Base-by-base conservation (phyloP, 345 rosid species). In the Lepidium didymum region DNA sequence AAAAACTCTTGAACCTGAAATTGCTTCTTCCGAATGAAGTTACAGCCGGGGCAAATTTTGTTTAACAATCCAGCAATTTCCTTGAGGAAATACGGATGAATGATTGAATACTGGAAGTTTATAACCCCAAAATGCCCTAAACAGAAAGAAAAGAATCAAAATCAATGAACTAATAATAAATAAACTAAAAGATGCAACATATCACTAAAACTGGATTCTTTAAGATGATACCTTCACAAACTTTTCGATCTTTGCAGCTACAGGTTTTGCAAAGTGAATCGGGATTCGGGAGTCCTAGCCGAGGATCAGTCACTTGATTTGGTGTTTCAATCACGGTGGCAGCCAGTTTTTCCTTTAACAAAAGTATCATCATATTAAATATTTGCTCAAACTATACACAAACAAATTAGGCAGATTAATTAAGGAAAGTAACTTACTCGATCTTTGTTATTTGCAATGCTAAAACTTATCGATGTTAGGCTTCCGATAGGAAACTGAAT, bases 111-210 rank as follows among this genome's bases (percentile, higher is more conserved):
- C 31, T 64, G 77, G 46, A 94, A 89, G 10, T 83, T 82, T 41
- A 94, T 81, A 45, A 82, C 69, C 34, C 97, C 99, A 31, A 83
- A 86, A 75, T 94, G 99, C 40, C 99, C 99, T 94, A 65, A 61
- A 53, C 41, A 47, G 37, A 56, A 40, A 18, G 37, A 31, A 57
- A 64, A 27, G 45, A 21, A 57, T 11, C 62, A 57, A 11, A 21
- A 3, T 56, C 11, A 58, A 12, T 5, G 56, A 41, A 14, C 21
- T 15, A 56, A 54, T 29, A 42, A 34, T 29, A 31, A 38, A 49
- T 36, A 36, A 45, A 54, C 14, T 56, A 8, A 4, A 33, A 33
- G 33, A 37, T 57, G 62, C 34, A 10, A 12, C 35, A 34, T 62
- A 53, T 41, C 3, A 4, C 16, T 3, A 38, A 70, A 62, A 70